These are phyloP conservation scores for Trypanosoma melophagium DNA, from an alignment of 208 protist genomes.

Conservation along the genomic window DNA sequence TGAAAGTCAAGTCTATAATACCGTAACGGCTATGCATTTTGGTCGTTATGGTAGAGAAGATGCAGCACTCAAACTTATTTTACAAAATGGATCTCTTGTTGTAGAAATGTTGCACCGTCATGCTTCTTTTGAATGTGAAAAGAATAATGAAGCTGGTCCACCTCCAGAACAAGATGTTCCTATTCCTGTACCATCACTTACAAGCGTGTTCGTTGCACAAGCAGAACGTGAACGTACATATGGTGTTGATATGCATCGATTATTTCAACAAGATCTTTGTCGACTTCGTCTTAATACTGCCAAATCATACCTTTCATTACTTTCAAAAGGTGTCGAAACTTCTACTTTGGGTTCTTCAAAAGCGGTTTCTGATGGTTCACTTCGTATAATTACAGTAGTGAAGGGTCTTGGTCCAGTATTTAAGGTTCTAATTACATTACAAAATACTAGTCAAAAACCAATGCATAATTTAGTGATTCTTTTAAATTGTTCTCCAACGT, in stretches of 20 bases:
- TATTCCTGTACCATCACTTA: conserved; percentile 90
- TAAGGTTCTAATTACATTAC: conserved; percentile 77
- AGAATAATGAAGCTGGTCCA: conserved; percentile 44
- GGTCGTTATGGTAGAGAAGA: conserved; percentile 93
- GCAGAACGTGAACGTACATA: conserved; percentile 88
- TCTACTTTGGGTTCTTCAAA: background rate
- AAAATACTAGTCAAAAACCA: conserved; percentile 67
- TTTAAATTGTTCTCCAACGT: conserved; percentile 45
- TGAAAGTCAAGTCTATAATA: conserved; percentile 72
- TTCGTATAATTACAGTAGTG: conserved; percentile 49
- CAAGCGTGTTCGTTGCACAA: conserved; percentile 93
- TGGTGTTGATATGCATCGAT: conserved; percentile 86
- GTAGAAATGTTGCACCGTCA: conserved; percentile 93
- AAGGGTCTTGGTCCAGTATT: conserved; percentile 92
- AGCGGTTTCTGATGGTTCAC: background rate
- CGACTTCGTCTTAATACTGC: conserved; percentile 84
- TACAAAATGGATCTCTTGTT: conserved; percentile 87
- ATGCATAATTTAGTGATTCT: conserved; percentile 63
- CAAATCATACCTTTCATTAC: conserved; percentile 81
- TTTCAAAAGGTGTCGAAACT: conserved; percentile 47
- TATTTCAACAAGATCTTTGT: conserved; percentile 93
- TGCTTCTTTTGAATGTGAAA: conserved; percentile 50
- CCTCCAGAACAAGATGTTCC: conserved; percentile 92
- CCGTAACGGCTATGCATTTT: conserved; percentile 87
- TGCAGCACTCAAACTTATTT: conserved; percentile 77